phyloP scores from a whole-genome alignment of 306 rosid genomes.

The Castanopsis chinensis region DNA sequence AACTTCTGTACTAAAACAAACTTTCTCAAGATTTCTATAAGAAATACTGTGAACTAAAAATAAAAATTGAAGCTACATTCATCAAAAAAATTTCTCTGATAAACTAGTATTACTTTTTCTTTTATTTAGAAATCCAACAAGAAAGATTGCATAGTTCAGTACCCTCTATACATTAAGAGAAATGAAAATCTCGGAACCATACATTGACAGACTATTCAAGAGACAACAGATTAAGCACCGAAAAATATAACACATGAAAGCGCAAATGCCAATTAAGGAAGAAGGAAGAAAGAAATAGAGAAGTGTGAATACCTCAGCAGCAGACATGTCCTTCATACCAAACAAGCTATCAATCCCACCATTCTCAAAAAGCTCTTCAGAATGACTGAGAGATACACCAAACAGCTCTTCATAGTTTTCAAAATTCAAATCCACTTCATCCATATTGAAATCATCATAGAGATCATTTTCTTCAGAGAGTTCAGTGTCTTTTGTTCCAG shows the following conservation, averaged over 20 bases:
- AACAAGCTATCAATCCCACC: slow-evolving; percentile 96
- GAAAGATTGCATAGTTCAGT: background rate
- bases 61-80: background rate
- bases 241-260: slow-evolving; percentile 6
- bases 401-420: slow-evolving; percentile 92
- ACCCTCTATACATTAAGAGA: background rate
- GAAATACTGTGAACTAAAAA: background rate
- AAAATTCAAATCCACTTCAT: slow-evolving; percentile 76
- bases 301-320: slow-evolving; percentile 68
- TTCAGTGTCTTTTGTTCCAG: slow-evolving; percentile 46
- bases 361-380: slow-evolving; percentile 86
- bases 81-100: background rate
- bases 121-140: background rate
- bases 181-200: background rate
- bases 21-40: background rate
- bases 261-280: slow-evolving; percentile 6
- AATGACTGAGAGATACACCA: slow-evolving; percentile 69
- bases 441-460: slow-evolving; percentile 74
- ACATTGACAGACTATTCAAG: slow-evolving; percentile 3
- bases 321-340: slow-evolving; percentile 53
- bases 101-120: background rate
- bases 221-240: slow-evolving; percentile 6
- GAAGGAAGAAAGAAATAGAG: background rate
- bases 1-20: background rate
- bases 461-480: slow-evolving; percentile 47